These are phyloP conservation scores for Boletus holoroseus DNA, from an alignment of 1,284 basidiomycete genomes.

Conservation along the genomic window DNA sequence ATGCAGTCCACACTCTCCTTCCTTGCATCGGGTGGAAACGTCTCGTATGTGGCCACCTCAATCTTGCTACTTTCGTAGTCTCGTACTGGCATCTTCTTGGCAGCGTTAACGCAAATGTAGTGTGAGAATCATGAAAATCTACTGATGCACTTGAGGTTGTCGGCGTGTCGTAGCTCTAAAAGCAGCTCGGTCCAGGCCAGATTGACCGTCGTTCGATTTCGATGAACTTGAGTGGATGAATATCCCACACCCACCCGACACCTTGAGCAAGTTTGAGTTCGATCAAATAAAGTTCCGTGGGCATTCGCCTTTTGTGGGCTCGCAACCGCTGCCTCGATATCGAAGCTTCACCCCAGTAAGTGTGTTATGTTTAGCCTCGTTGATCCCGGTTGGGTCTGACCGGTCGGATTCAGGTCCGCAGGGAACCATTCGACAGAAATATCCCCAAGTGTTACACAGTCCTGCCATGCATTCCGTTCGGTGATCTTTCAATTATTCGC, in stretches of 20 bases:
- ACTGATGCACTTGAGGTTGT: background rate
- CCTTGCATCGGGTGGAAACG: background rate
- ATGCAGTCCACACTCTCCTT: background rate
- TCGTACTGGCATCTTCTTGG: background rate
- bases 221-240: background rate
- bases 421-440: background rate
- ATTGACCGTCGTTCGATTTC: background rate
- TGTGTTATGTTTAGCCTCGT: background rate
- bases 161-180: background rate
- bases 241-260: slow-evolving; percentile 6
- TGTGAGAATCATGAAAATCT: background rate
- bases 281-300: background rate
- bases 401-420: background rate
- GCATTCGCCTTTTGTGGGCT: background rate
- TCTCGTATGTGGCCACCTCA: background rate
- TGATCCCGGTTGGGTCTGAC: background rate
- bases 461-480: background rate
- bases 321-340: background rate
- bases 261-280: background rate
- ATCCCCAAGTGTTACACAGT: background rate
- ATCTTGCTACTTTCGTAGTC: background rate
- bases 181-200: background rate
- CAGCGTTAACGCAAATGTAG: background rate
- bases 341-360: background rate
- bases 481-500: background rate